phyloP scores from a whole-genome alignment of 2,329 filamentous ascomycete genomes.

The Ploettnerulaceae sp. region DNA sequence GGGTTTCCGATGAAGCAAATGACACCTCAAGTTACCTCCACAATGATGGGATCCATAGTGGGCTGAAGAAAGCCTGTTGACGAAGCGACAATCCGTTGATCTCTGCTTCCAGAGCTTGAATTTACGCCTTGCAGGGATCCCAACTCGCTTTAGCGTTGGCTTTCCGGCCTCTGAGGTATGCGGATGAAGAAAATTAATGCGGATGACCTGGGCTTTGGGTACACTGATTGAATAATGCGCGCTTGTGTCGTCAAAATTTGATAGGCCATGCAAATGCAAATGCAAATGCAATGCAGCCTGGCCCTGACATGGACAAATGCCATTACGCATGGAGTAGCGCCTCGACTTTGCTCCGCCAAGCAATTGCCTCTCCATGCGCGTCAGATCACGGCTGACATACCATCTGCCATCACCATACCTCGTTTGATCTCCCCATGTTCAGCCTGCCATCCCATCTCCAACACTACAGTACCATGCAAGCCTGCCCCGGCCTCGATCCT shows the following conservation, averaged over 20 bases:
- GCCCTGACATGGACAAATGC: constrained; percentile 7
- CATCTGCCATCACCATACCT: background rate
- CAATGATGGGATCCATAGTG: constrained; percentile 7
- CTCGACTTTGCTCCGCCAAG: background rate
- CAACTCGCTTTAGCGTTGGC: background rate
- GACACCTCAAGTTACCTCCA: background rate
- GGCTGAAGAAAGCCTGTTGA: constrained; percentile 5
- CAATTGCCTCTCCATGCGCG: constrained; percentile 8
- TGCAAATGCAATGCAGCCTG: background rate
- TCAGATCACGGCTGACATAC: constrained; percentile 12
- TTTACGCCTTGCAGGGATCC: constrained; percentile 6
- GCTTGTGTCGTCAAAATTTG: background rate
- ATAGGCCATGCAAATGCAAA: constrained; percentile 8
- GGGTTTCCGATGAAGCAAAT: too few species aligned
- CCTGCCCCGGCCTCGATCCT: constrained; percentile 2
- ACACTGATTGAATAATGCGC: too few species aligned
- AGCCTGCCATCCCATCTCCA: constrained; percentile 1
- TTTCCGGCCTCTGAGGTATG: background rate
- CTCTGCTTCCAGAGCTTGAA: constrained; percentile 1
- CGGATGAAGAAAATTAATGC: too few species aligned
- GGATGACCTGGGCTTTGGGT: too few species aligned
- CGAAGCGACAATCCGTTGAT: background rate
- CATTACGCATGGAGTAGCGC: background rate
- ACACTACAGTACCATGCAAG: constrained; percentile 2
- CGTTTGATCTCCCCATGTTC: background rate